Conservation (phyloP, 106 monocot species). For the Acorus gramineus region DNA sequence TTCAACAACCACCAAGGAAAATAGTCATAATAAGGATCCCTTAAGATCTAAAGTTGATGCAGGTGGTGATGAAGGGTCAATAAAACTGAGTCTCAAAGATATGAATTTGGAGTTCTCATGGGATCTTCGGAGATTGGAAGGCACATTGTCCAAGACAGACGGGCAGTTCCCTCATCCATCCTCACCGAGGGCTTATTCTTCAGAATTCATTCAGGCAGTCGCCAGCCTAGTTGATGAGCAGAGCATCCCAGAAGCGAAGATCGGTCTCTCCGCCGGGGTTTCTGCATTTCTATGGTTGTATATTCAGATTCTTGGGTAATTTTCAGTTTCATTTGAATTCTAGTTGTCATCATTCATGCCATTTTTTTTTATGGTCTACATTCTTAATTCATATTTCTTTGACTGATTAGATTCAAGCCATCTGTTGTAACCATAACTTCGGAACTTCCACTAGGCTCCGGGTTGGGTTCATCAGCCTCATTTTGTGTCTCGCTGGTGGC, state of each 20-base stretch:
- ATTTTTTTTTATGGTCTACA: neutral
- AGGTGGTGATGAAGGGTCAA: neutral
- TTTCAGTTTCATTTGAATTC: too few relatives aligned
- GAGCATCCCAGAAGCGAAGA: slow-evolving; percentile 58
- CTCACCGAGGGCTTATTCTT: slow-evolving; percentile 34
- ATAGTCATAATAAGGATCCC: too few relatives aligned
- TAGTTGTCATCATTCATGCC: neutral
- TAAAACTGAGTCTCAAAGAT: slow-evolving; percentile 65
- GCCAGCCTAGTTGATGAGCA: slow-evolving; percentile 39
- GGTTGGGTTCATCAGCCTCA: slow-evolving; percentile 89
- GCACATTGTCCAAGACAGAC: slow-evolving; percentile 10
- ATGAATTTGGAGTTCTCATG: slow-evolving; percentile 46
- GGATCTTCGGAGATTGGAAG: slow-evolving; percentile 32
- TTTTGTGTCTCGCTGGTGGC: slow-evolving; percentile 69
- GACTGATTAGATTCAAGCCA: slow-evolving; percentile 44
- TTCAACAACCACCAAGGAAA: too few relatives aligned
- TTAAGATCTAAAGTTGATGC: too few relatives aligned
- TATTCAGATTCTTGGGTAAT: slow-evolving; percentile 60
- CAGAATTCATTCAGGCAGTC: slow-evolving; percentile 20
- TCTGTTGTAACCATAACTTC: slow-evolving; percentile 46
- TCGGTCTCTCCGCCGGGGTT: slow-evolving; percentile 52
- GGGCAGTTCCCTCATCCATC: slow-evolving; percentile 3
- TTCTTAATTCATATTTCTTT: neutral
- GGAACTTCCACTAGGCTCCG: slow-evolving; percentile 72
- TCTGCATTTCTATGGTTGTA: slow-evolving; percentile 78